Conservation (phyloP, 2,329 filamentous ascomycete genomes). For the Helminthosporium solani region DNA sequence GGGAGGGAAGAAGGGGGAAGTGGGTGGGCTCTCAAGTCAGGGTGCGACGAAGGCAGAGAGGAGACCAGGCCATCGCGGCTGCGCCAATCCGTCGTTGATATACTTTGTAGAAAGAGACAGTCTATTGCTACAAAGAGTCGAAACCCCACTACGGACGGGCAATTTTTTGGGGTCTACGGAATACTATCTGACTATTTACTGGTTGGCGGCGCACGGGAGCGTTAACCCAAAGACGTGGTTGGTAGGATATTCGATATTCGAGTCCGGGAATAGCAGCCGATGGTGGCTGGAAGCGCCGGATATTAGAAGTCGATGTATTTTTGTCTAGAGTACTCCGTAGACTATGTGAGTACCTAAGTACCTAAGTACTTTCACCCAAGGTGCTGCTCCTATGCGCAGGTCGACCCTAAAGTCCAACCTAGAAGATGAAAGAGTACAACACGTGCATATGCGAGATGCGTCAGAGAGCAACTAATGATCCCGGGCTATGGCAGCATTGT, state of each 20-base stretch:
- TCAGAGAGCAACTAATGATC: neutral
- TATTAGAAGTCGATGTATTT: constrained; percentile 5
- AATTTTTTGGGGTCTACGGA: constrained; percentile 3
- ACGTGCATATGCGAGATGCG: too few relatives aligned
- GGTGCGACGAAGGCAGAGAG: constrained; percentile 6
- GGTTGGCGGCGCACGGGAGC: neutral
- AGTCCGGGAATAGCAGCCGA: constrained; percentile 10
- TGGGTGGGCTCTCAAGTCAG: neutral
- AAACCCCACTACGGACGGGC: constrained; percentile 10
- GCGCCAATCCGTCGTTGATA: constrained; percentile 11
- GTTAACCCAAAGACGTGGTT: constrained; percentile 4
- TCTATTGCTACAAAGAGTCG: too few relatives aligned
- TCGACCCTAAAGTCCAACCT: too few relatives aligned
- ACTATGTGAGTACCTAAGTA: neutral
- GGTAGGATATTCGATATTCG: constrained; percentile 1
- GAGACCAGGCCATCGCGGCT: constrained; percentile 1
- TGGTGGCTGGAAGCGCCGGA: constrained; percentile 1
- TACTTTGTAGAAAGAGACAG: neutral
- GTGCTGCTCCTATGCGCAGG: too few relatives aligned
- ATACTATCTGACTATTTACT: neutral
- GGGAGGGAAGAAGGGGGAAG: too few relatives aligned
- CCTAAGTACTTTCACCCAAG: too few relatives aligned
- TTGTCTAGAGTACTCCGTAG: too few relatives aligned
- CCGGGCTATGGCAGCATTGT: constrained; percentile 5
- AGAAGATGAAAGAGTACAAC: too few relatives aligned